phyloP scores from a whole-genome alignment of 164 flowering plant genomes.

The Houttuynia cordata region DNA sequence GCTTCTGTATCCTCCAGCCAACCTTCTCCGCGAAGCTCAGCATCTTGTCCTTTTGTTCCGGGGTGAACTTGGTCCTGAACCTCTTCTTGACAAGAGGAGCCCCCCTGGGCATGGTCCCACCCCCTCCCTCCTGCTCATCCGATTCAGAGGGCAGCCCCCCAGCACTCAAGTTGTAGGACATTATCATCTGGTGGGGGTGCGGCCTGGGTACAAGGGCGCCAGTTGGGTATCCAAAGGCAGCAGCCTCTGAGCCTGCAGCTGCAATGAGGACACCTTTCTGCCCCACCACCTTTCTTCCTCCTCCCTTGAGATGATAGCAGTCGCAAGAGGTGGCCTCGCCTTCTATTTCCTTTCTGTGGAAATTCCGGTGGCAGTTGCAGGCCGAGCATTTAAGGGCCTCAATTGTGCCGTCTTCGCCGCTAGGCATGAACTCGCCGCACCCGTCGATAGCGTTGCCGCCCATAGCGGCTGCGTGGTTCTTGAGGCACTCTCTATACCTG shows the following conservation, averaged over 20 bases:
- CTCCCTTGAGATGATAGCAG: slow-evolving; percentile 24
- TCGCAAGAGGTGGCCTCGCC: slow-evolving; percentile 23
- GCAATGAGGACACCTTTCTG: slow-evolving; percentile 22
- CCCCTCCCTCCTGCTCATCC: slow-evolving; percentile 39
- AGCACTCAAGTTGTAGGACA: slow-evolving; percentile 38
- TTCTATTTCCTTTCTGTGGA: slow-evolving; percentile 70
- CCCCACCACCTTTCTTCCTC: slow-evolving; percentile 35
- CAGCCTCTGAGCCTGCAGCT: slow-evolving; percentile 20
- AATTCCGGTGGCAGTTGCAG: slow-evolving; percentile 88
- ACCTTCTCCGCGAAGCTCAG: slow-evolving; percentile 67
- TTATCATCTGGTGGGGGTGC: slow-evolving; percentile 34
- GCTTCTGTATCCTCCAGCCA: slow-evolving; percentile 90
- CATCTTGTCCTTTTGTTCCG: slow-evolving; percentile 88
- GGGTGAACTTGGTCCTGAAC: slow-evolving; percentile 74
- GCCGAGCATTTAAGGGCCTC: slow-evolving; percentile 81
- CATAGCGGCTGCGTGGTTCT: slow-evolving; percentile 86
- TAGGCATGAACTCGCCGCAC: slow-evolving; percentile 91
- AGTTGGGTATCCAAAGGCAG: slow-evolving; percentile 38
- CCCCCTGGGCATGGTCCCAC: slow-evolving; percentile 18
- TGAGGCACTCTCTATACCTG: slow-evolving; percentile 67
- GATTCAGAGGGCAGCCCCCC: slow-evolving; percentile 41
- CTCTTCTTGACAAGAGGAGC: slow-evolving; percentile 43
- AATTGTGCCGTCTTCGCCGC: slow-evolving; percentile 56
- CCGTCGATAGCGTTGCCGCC: slow-evolving; percentile 90
- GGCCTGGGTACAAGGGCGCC: slow-evolving; percentile 23